Evolutionary conservation across 2,329 filamentous ascomycete genomes (phyloP), one percentile per base, ranked within the genome.

Genomic region (Microcyclosporella mali): DNA sequence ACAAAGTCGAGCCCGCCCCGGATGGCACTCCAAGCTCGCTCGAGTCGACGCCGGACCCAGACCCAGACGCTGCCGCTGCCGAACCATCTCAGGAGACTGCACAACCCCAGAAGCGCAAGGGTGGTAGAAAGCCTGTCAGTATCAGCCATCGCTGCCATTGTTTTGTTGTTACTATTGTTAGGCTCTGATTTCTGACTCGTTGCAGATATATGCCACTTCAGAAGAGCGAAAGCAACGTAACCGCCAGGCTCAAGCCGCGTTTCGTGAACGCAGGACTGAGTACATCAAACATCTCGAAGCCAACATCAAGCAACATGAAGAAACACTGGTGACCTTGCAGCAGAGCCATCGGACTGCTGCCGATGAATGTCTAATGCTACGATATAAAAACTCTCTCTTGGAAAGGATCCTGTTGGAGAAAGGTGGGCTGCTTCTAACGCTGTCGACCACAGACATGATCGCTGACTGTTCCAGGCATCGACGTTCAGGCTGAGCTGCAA

Each of bases 261-360:
- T 98, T 62, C 84, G 92, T 56, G 92, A 98, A 70, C 84, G 92
- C 54, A 83, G 92, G 46, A 97, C 90, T 42, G 92, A 98, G 72
- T 98, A 98, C 67, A 98, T 98, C 72, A 97, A 97, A 72, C 92
- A 98, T 67, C 78, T 98, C 18, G 92, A 98, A 70, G 88, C 90
- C 57, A 94, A 89, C 43, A 97, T 98, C 68, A 90, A 92, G 61
- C 86, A 92, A 56, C 90, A 97, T 74, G 92, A 98, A 69, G 88
- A 94, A 59, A 90, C 88, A 58, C 75, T 97, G 43, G 86, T 94
- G 58, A 94, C 82, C 60, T 75, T 98, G 47, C 92, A 97, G 69
- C 85, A 90, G 60, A 94, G 88, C 53, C 92, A 97, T 63, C 86
- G 92, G 57, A 89, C 81, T 60, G 92, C 92, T 45, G 88, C 90